phyloP scores from a whole-genome alignment of 768 basidiomycete genomes.

The Lentinus tigrinus region DNA sequence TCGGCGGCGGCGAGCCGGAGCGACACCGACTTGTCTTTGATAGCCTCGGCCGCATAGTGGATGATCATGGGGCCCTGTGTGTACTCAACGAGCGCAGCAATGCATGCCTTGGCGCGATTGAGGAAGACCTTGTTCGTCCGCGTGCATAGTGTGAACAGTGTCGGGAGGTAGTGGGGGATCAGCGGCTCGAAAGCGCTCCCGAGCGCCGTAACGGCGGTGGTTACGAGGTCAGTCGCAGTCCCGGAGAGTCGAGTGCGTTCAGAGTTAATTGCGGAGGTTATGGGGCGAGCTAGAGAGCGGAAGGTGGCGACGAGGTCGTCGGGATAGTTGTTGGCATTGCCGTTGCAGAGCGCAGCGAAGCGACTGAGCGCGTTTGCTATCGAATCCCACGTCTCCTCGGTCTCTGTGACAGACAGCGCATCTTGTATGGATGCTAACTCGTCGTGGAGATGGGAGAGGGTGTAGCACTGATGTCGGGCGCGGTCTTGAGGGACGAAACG shows the following conservation, averaged over 20 bases:
- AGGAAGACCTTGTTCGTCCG: conserved; percentile 80
- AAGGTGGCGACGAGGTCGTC: conserved; percentile 50
- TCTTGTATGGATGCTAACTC: conserved; percentile 45
- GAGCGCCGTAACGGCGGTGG: conserved; percentile 50
- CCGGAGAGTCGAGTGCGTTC: conserved; percentile 75
- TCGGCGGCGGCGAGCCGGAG: conserved; percentile 68
- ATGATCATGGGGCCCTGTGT: conserved; percentile 68
- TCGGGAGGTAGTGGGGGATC: conserved; percentile 63
- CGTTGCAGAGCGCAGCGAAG: conserved; percentile 48
- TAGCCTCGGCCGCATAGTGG: conserved; percentile 53
- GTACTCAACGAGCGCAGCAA: conserved; percentile 59
- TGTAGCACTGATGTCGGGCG: conserved; percentile 28
- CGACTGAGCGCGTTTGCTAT: conserved; percentile 51
- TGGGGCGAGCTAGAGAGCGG: conserved; percentile 49
- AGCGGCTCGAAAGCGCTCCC: conserved; percentile 66
- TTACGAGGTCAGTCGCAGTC: conserved; percentile 62
- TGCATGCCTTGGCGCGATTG: conserved; percentile 59
- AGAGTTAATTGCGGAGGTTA: conserved; percentile 62
- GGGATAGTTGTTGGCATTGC: conserved; percentile 52
- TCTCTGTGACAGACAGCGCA: conserved; percentile 50
- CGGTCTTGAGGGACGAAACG: background rate
- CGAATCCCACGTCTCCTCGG: conserved; percentile 79
- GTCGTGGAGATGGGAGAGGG: conserved; percentile 30
- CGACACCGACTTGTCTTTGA: conserved; percentile 68
- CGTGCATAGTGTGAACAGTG: conserved; percentile 63